These are phyloP conservation scores for Phytophthora nicotianae DNA, from an alignment of 352 stramenopile species.

Conservation along the genomic window DNA sequence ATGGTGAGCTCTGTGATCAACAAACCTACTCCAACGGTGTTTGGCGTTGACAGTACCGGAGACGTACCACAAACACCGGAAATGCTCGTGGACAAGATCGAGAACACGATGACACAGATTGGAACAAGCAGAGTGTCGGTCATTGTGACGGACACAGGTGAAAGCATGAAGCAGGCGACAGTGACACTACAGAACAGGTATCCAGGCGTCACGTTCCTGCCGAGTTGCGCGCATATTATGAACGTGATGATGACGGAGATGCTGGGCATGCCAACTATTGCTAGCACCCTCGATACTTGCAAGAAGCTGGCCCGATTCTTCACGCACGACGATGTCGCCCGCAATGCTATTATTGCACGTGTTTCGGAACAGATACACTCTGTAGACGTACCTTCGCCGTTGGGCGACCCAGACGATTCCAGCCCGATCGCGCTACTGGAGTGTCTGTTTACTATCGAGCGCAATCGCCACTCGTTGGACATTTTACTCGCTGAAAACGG, in stretches of 20 bases:
- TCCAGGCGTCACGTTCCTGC: slow-evolving; percentile 63
- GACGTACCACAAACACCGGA: slow-evolving; percentile 49
- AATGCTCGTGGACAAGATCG: slow-evolving; percentile 59
- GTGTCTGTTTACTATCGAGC: slow-evolving; percentile 54
- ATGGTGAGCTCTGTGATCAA: slow-evolving; percentile 65
- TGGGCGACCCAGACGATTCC: slow-evolving; percentile 38
- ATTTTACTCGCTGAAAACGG: slow-evolving; percentile 62
- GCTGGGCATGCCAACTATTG: slow-evolving; percentile 48
- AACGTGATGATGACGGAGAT: slow-evolving; percentile 65
- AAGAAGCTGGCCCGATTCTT: slow-evolving; percentile 53
- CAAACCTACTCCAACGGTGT: slow-evolving; percentile 52
- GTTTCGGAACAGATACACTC: slow-evolving; percentile 57
- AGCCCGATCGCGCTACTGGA: slow-evolving; percentile 49
- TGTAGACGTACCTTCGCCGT: slow-evolving; percentile 28
- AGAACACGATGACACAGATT: slow-evolving; percentile 65
- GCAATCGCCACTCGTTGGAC: slow-evolving; percentile 62
- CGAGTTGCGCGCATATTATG: slow-evolving; percentile 67
- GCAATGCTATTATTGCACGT: slow-evolving; percentile 51
- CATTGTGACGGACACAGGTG: slow-evolving; percentile 60
- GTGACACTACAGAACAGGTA: slow-evolving; percentile 59
- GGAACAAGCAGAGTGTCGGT: slow-evolving; percentile 58
- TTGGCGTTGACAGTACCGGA: slow-evolving; percentile 66
- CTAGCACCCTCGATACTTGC: slow-evolving; percentile 45
- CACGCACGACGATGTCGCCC: slow-evolving; percentile 45
- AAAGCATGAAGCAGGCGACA: slow-evolving; percentile 61